Conservation (phyloP, 169 alveolate genomes). For the Ichthyophthirius multifiliis region DNA sequence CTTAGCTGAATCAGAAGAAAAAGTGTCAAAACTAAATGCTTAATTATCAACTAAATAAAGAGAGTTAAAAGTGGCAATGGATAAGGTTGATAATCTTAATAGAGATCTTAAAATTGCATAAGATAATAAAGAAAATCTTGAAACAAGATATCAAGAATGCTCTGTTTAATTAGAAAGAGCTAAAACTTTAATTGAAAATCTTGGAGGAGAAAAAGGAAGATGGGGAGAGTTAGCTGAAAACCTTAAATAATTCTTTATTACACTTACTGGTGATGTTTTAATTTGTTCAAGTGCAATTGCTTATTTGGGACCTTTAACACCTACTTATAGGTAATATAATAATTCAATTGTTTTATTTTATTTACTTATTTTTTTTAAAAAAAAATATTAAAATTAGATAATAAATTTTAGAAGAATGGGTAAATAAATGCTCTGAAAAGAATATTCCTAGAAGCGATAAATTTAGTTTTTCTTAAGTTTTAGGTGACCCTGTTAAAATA, state of each 20-base stretch:
- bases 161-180: slow-evolving; percentile 85
- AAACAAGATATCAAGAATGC: slow-evolving; percentile 79
- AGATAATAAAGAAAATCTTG: slow-evolving; percentile 63
- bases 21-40: slow-evolving; percentile 58
- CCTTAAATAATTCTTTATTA: slow-evolving; percentile 66
- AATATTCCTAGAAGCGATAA: slow-evolving; percentile 74
- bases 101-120: slow-evolving; percentile 53
- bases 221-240: slow-evolving; percentile 85
- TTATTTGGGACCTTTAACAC: slow-evolving; percentile 90
- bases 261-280: slow-evolving; percentile 88
- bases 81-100: slow-evolving; percentile 63
- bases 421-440: slow-evolving; percentile 49
- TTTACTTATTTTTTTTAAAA: neutral
- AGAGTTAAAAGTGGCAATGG: slow-evolving; percentile 75
- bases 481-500: slow-evolving; percentile 90
- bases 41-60: slow-evolving; percentile 69
- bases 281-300: slow-evolving; percentile 87
- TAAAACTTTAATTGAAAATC: slow-evolving; percentile 78
- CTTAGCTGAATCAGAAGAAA: slow-evolving; percentile 55
- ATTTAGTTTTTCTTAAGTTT: slow-evolving; percentile 64
- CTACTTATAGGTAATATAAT: slow-evolving; percentile 58
- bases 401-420: slow-evolving; percentile 71
- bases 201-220: slow-evolving; percentile 91
- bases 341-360: neutral
- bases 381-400: no score